Evolutionary conservation across 768 basidiomycete genomes (phyloP).

Genomic region (Mrakia blollopis): DNA sequence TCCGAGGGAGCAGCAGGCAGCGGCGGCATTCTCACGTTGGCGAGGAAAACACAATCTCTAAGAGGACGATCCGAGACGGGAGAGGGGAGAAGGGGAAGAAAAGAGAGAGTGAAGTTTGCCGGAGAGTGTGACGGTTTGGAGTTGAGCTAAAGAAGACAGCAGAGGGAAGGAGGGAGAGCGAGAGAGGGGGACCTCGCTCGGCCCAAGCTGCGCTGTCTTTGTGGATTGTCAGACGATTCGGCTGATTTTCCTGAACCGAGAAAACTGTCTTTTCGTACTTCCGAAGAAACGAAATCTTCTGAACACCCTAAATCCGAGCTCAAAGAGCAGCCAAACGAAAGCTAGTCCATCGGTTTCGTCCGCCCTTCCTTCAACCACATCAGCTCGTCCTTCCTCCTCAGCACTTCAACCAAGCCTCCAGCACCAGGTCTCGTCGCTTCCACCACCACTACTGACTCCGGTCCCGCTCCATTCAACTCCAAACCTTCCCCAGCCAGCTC

Average conservation of each 20-base stretch:
- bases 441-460: neutral
- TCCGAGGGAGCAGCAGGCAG: neutral
- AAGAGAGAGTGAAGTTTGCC: neutral
- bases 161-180: no score
- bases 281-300: no score
- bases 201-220: no score
- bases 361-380: neutral
- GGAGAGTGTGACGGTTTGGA: no score
- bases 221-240: no score
- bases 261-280: no score
- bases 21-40: neutral
- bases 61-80: no score
- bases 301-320: no score
- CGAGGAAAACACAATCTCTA: no score
- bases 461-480: neutral
- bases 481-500: neutral
- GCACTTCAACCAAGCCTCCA: constrained; percentile 6
- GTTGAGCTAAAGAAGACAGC: neutral
- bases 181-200: no score
- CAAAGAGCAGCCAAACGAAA: no score
- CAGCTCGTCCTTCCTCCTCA: constrained; percentile 18
- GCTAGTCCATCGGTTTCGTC: neutral
- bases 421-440: constrained; percentile 12
- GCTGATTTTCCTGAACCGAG: no score
- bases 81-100: neutral